Base-by-base conservation (phyloP, 176 grass and related monocot genomes). In the Rhynchospora tenuis region DNA sequence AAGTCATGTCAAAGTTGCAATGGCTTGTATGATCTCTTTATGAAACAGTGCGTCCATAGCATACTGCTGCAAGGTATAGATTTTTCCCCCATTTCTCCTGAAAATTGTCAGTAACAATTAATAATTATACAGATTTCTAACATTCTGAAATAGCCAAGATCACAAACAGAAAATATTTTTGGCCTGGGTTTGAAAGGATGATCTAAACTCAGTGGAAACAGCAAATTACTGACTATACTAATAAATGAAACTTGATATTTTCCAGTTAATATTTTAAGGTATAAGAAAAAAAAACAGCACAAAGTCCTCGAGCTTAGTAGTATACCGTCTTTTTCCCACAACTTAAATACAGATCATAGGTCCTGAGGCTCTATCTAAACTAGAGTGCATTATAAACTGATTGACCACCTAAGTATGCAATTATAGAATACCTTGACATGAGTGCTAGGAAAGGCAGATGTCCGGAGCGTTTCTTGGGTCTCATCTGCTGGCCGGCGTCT, bases 381-480 rank as follows among this genome's bases (percentile, higher is more conserved):
- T 38, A 38, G 33, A 38, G 33, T 38, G 3, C 3, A 38, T 38
- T 38, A 38, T 38, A 63, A 12, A 7, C 59, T 63, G 9, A 63
- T 63, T 63, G 23, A 63, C 59, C 2, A 63, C 59, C 59, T 24
- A 26, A 62, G 20, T 63, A 26, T 12, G 9, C 20, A 63, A 27
- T 3, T 63, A 63, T 63, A 0, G 59, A 26, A 26, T 63, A 27
- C 23, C 48, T 51, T 51, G 48, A 51, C 48, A 51, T 51, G 48
- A 51, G 48, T 63, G 59, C 59, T 7, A 12, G 59, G 59, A 12
- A 99, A 99, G 83, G 90, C 85, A 85, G 88, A 91, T 83, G 97
- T 99, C 74, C 97, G 93, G 60, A 99, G 89, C 8, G 97, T 99
- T 66, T 96, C 93, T 79, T 99, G 97, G 27, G 91, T 94, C 84